Evolutionary conservation across 2,329 filamentous ascomycete genomes (phyloP).

Genomic region (Exserohilum turcica): DNA sequence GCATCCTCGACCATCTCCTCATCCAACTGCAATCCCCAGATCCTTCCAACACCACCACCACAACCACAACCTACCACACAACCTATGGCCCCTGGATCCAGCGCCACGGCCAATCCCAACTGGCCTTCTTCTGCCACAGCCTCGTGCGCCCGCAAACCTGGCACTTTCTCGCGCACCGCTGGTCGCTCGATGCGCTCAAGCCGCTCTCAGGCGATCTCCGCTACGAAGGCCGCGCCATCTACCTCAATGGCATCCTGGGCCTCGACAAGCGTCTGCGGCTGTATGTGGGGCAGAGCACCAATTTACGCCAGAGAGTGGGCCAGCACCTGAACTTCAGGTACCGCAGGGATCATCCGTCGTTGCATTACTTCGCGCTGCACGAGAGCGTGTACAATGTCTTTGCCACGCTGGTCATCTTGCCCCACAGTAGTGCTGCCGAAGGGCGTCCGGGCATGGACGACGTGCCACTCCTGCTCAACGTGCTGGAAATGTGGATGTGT

Average conservation of each 20-base stretch:
- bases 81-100: constrained; percentile 28
- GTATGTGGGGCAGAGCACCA: constrained; percentile 42
- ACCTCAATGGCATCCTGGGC: constrained; percentile 33
- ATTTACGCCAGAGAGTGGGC: constrained; percentile 30
- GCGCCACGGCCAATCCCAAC: constrained; percentile 18
- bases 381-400: constrained; percentile 36
- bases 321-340: constrained; percentile 46
- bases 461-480: constrained; percentile 35
- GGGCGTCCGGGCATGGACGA: constrained; percentile 33
- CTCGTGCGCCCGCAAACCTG: constrained; percentile 32
- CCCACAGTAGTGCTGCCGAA: constrained; percentile 18
- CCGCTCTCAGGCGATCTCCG: constrained; percentile 30
- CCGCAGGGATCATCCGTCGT: constrained; percentile 39
- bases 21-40: constrained; percentile 18
- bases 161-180: constrained; percentile 26
- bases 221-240: constrained; percentile 30
- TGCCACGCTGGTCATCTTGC: constrained; percentile 24
- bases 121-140: constrained; percentile 26
- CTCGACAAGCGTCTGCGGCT: constrained; percentile 31
- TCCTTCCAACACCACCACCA: not conserved
- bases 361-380: constrained; percentile 44
- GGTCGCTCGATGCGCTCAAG: constrained; percentile 32
- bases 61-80: constrained; percentile 18
- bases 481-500: constrained; percentile 46
- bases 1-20: constrained; percentile 30